These are phyloP conservation scores for Trichoderma breve DNA, from an alignment of 2,329 filamentous ascomycete genomes.

Conservation along the genomic window DNA sequence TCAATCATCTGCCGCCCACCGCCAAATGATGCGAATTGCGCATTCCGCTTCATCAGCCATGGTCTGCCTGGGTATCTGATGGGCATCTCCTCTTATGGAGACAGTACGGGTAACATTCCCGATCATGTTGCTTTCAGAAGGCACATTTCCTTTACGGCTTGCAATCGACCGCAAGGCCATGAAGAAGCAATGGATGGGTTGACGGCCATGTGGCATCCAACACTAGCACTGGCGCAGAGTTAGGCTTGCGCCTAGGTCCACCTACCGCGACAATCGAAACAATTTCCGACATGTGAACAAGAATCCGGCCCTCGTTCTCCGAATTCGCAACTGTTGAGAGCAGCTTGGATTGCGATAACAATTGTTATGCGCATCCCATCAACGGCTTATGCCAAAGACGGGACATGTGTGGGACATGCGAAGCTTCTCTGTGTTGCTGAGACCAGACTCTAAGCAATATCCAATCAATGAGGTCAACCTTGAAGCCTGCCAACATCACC, in stretches of 20 bases:
- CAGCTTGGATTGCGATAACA: not conserved
- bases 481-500: not conserved
- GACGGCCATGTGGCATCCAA: not conserved
- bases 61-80: not conserved
- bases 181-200: slow-evolving; percentile 13
- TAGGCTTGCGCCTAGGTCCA: too few species aligned
- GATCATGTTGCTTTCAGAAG: not conserved
- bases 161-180: slow-evolving; percentile 23
- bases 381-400: not conserved
- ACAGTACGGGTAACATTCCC: not conserved
- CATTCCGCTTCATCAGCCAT: not conserved
- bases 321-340: slow-evolving; percentile 26
- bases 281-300: slow-evolving; percentile 26
- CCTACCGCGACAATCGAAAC: slow-evolving; percentile 20
- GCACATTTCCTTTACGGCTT: not conserved
- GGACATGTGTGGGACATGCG: too few species aligned
- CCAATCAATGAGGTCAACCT: not conserved
- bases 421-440: not conserved
- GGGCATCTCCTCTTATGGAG: not conserved
- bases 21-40: not conserved
- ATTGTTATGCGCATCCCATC: not conserved
- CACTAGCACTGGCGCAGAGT: not conserved
- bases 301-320: slow-evolving; percentile 26
- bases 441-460: not conserved
- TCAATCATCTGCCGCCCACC: not conserved